Conservation (phyloP, 2,329 filamentous ascomycete genomes). For the Mariannaea elegans region DNA sequence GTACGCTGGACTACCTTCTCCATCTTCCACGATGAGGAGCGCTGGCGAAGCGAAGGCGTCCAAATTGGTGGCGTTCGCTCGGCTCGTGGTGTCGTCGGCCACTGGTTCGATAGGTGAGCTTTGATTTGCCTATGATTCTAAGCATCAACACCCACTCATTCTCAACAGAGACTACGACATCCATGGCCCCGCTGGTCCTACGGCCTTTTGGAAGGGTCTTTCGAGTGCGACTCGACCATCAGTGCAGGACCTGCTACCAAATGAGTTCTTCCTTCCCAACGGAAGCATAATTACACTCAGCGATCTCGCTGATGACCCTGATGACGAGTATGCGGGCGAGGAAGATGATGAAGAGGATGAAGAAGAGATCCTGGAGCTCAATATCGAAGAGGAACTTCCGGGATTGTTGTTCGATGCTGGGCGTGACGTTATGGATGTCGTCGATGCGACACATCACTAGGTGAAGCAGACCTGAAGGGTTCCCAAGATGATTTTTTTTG, state of each 20-base stretch:
- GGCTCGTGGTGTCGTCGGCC: slow-evolving; percentile 74
- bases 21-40: slow-evolving; percentile 69
- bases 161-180: slow-evolving; percentile 66
- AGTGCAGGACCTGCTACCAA: slow-evolving; percentile 44
- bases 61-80: slow-evolving; percentile 75
- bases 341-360: slow-evolving; percentile 23
- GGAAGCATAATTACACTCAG: slow-evolving; percentile 33
- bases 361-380: slow-evolving; percentile 26
- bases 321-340: slow-evolving; percentile 35
- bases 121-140: neutral
- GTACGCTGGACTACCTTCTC: slow-evolving; percentile 79
- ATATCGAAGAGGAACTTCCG: slow-evolving; percentile 23
- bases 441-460: neutral
- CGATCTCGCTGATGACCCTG: slow-evolving; percentile 25
- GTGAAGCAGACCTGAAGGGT: neutral
- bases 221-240: slow-evolving; percentile 50
- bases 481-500: neutral
- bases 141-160: too few species aligned
- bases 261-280: slow-evolving; percentile 43
- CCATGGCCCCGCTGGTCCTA: slow-evolving; percentile 77
- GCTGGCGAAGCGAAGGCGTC: slow-evolving; percentile 81
- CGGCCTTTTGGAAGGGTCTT: slow-evolving; percentile 79
- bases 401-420: slow-evolving; percentile 33
- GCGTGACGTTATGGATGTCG: slow-evolving; percentile 26
- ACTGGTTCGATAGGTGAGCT: slow-evolving; percentile 78